Evolutionary conservation across 192 early-diverging fungal species (phyloP), one percentile per base, ranked within the genome.

Genomic region (Linnemannia zychae): DNA sequence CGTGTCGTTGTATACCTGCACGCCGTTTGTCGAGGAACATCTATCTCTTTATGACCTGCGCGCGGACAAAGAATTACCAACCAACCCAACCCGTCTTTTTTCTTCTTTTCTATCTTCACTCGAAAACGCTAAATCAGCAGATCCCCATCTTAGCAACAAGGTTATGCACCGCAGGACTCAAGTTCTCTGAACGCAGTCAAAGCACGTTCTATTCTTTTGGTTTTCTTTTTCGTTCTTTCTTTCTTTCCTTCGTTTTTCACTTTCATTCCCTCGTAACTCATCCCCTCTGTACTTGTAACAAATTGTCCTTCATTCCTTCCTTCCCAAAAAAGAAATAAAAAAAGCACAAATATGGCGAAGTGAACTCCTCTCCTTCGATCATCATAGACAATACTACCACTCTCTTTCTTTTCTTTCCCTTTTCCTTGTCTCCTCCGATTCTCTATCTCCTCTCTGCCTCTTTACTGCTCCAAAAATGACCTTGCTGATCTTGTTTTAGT

Each of bases 101-200:
- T n/a, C 22, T 28, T 1, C 24, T 15, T 9, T 63, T 22, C 57
- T 63, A 4, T 22, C 22, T 7, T 57, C 0, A 7, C 52, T 28
- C 31, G 9, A 44, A 44, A 44, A 6, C 40, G 12, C 15, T 31
- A 4, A n/a, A 24, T 63, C 31, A 63, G 57, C 57, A 63, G 57
- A 63, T 63, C 57, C 57, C 28, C 57, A 63, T 63, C 24, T 63
- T 24, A 63, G 57, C 28, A 63, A 63, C 28, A 63, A 63, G 24
- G 3, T 31, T 11, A 28, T 63, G 57, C 57, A 63, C 57, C 57
- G 31, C 20, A 28, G 24, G 38, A n/a, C n/a, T 17, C 40, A 46
- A 28, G 46, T 71, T 28, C 69, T 71, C 44, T 38, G 38, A 71
- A 37, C 7, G 24, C 11, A 33, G n/a, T n/a, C 33, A 18, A 68